A percentile compares a stretch with the other conserved stretches of the same genome.
Evolutionary conservation across 2,329 filamentous ascomycete genomes (phyloP).

Genomic region (Botryosphaeria agaves): DNA sequence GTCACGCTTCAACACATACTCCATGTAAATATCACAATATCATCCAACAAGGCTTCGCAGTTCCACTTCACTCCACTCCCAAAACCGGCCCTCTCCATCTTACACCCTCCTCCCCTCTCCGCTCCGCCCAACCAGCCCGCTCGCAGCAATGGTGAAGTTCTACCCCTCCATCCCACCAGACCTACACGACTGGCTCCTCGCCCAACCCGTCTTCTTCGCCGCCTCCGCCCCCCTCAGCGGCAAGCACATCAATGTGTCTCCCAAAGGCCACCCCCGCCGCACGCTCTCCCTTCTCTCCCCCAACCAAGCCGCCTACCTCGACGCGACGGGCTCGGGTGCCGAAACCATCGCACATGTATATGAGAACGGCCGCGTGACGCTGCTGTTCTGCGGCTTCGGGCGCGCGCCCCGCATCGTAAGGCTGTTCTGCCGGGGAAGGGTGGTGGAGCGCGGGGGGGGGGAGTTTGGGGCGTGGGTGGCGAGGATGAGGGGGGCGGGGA

Average conservation of each 20-base stretch:
- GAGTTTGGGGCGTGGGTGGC: slow-evolving; percentile 12
- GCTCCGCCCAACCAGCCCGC: no score
- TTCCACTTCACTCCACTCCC: no score
- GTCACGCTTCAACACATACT: no score
- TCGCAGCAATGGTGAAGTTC: slow-evolving; percentile 49
- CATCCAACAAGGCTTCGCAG: no score
- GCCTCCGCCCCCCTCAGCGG: slow-evolving; percentile 52
- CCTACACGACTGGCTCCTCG: slow-evolving; percentile 44
- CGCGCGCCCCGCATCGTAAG: slow-evolving; percentile 42
- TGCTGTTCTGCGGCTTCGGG: slow-evolving; percentile 57
- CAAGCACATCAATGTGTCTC: slow-evolving; percentile 57
- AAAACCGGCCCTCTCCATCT: no score
- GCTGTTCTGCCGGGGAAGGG: slow-evolving; percentile 40
- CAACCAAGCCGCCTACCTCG: slow-evolving; percentile 50
- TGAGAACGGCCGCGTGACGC: slow-evolving; percentile 57
- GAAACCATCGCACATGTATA: slow-evolving; percentile 63
- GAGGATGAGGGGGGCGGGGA: slow-evolving; percentile 22
- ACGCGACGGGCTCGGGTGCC: slow-evolving; percentile 56
- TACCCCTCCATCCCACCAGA: slow-evolving; percentile 36
- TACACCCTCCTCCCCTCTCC: no score
- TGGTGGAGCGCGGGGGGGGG: slow-evolving; percentile 42
- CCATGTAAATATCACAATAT: no score
- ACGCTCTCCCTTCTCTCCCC: slow-evolving; percentile 43
- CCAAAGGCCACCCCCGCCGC: slow-evolving; percentile 49
- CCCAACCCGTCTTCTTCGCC: slow-evolving; percentile 59